Evolutionary conservation across 176 grass and related monocot genomes (phyloP), one percentile per base, ranked within the genome.

Genomic region (Eragrostis curvula): DNA sequence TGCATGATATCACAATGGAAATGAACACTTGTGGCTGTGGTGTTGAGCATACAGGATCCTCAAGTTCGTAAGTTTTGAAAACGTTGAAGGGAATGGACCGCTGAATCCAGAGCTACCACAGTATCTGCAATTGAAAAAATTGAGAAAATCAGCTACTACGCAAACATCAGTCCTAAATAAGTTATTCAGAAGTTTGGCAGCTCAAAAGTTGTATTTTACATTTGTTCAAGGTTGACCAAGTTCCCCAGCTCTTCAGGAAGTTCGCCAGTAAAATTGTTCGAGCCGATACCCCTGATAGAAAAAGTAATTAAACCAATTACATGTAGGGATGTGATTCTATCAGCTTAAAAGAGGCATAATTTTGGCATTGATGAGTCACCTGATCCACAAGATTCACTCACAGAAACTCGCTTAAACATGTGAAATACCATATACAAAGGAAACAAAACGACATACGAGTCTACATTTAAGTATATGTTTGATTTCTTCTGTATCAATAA

Each of bases 31-130:
- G 74, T 46, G 14, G 17, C 49, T 56, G 11, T 46, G 23, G 25
- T 25, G 45, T 41, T 32, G 49, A 50, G 65, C 46, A 70, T 88
- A 97, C 94, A 97, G 21, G 1, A 0, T 80, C 27, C 27, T 24
- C 85, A 97, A 49, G 7, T 63, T 92, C 30, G 62, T 87, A 16
- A 94, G 91, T 9, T 86, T 86, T 27, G 91, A 92, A 15, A 97
- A 81, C 24, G 87, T 61, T 8, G 71, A 77, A 76, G 91, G 94
- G 50, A 97, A 40, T 12, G 88, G 85, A 77, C 87, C 94, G 0
- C 66, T 88, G 56, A 92, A 78, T 52, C 94, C 94, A 86, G 83
- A 83, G 84, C 94, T 97, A 63, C 72, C 42, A 15, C 92, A 27
- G 48, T 94, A 94, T 73, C 89, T 97, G 46, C 75, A 86, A 59